Evolutionary conservation across 1,139 yeast species (phyloP).

Genomic region (Pichia sp.): DNA sequence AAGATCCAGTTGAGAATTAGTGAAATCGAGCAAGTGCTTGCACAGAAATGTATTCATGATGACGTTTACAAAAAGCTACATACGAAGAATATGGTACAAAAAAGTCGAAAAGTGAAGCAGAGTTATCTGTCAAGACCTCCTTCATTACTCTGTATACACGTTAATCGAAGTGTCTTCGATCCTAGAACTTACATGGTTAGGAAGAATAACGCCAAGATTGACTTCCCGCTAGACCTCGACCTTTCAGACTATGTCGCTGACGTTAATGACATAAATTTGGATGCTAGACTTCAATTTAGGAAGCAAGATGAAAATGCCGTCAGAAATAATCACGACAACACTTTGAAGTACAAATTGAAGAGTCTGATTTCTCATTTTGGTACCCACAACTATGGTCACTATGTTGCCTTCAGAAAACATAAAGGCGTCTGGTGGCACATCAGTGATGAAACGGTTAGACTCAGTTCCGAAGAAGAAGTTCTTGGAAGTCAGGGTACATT

Average conservation of each 20-base stretch:
- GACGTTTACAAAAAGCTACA: conserved; percentile 68
- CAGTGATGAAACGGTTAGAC: conserved; percentile 80
- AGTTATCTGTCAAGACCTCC: conserved; percentile 77
- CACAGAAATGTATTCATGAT: conserved; percentile 67
- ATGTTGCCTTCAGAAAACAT: conserved; percentile 73
- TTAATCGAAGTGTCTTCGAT: conserved; percentile 89
- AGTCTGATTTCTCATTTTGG: conserved; percentile 91
- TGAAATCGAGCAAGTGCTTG: conserved; percentile 51
- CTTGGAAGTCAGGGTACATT: conserved; percentile 79
- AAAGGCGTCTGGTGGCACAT: conserved; percentile 94
- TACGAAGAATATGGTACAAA: conserved; percentile 67
- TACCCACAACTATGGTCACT: conserved; percentile 92
- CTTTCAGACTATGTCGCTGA: conserved; percentile 65
- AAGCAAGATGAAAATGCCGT: conserved; percentile 39
- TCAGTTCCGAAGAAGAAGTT: conserved; percentile 75
- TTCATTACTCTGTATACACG: conserved; percentile 74
- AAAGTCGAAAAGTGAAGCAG: conserved; percentile 78
- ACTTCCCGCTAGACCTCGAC: conserved; percentile 63
- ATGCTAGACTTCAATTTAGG: conserved; percentile 71
- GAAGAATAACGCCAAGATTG: conserved; percentile 77
- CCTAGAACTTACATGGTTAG: conserved; percentile 76
- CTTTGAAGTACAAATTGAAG: conserved; percentile 57
- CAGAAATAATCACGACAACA: conserved; percentile 20
- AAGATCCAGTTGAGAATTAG: conserved; percentile 46
- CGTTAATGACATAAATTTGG: conserved; percentile 63